Conservation (phyloP, 179 eudicot species). For the Silene coronaria region DNA sequence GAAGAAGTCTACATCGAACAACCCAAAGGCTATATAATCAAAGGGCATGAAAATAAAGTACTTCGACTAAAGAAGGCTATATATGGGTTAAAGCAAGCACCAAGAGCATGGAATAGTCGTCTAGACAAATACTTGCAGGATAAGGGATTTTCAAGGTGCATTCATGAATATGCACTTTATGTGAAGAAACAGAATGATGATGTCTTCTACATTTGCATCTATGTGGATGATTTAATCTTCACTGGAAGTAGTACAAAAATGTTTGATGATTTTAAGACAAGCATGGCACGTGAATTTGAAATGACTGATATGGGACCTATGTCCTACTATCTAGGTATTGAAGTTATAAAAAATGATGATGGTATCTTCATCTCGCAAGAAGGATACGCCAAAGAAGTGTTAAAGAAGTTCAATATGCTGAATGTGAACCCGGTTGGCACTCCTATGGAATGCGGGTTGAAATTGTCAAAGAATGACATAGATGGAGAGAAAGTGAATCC, state of each 20-base stretch:
- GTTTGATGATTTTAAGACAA: slow-evolving; percentile 1
- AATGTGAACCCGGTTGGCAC: background rate
- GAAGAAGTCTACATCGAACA: slow-evolving; percentile 11
- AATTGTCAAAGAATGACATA: background rate
- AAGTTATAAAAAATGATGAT: background rate
- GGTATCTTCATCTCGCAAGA: slow-evolving; percentile 10
- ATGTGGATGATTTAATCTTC: slow-evolving; percentile 16
- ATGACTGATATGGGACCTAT: slow-evolving; percentile 6
- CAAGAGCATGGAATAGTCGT: slow-evolving; percentile 2
- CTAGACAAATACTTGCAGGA: background rate
- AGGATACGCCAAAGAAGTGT: background rate
- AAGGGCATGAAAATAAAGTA: slow-evolving; percentile 9
- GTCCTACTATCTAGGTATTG: slow-evolving; percentile 9
- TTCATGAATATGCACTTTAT: slow-evolving; percentile 1
- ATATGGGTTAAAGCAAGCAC: slow-evolving; percentile 10
- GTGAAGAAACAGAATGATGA: background rate
- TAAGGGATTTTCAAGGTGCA: background rate
- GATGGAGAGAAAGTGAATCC: slow-evolving; percentile 7
- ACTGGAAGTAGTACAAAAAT: background rate
- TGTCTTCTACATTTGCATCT: background rate
- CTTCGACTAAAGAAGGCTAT: background rate
- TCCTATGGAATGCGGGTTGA: slow-evolving; percentile 10
- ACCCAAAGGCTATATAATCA: background rate
- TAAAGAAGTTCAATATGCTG: slow-evolving; percentile 8
- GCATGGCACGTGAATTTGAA: slow-evolving; percentile 1